Base-by-base conservation (phyloP, 768 basidiomycete genomes). In the Termitomyces sp. region DNA sequence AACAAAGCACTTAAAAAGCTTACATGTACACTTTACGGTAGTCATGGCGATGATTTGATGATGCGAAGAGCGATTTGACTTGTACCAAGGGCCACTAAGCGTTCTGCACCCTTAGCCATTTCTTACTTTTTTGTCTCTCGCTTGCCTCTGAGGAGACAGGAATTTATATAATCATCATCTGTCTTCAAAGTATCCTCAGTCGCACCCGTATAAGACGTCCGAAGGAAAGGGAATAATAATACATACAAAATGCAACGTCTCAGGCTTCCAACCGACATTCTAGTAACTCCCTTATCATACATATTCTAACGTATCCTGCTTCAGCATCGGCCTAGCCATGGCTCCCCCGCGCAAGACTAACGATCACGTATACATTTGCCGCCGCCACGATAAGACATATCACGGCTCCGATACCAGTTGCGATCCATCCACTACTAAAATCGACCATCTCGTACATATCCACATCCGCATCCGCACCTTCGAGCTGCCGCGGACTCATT, bases 321-420 rank as follows among this genome's bases (percentile, higher is more conserved):
- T 30, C 4, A 5, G 4, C 49, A 36, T 22, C 49, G 14, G 13
- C n/a, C 20, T 46, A 50, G 16, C 32, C 33, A 12, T 36, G 18
- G 20, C 39, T 53, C 14, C 39, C 37, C 12, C 52, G 52, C 20
- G 58, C 81, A 43, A 93, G 72, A 39, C 79, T 79, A 12, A 85
- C 78, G 57, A 95, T 77, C 5, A 88, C 91, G 68, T 94, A 95
- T 32, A 82, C 65, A 64, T 95, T 93, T 27, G 92, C 93, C 8
- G 81, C 72, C 8, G 87, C 68, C 24, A 94, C 76, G 5, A 92
- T 62, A 12, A 86, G 63, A 79, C 87, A 93, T 32, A 93, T 83
- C 18, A 72, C 16, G 59, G 73, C 80, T 4, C 85, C 89, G 16
- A 88, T 34, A 5, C 60, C 59, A 16, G 76, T 84, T 37, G 79